Base-by-base conservation (phyloP, 805 yeast species). In the Scheffersomyces ergatensis region DNA sequence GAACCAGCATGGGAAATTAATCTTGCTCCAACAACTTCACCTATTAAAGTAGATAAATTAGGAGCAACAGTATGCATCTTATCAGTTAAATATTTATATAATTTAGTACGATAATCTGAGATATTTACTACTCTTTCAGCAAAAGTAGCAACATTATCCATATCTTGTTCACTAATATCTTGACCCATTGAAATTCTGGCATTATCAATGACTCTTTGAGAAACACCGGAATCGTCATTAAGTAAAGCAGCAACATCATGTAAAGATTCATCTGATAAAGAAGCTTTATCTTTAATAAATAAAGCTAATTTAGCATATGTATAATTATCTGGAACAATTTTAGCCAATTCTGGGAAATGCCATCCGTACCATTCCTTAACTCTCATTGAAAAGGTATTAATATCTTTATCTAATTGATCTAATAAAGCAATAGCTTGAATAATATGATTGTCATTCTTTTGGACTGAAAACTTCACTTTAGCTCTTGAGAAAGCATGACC, bases 401-500 rank as follows among this genome's bases (percentile, higher is more conserved):
- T 85, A 65, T 93, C 99, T 74, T 95, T 95, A 73, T 93, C 99
- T 59, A 93, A 82, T 72, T 93, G 97, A 64, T 95, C 99, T 59
- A 93, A 80, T 54, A 92, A 77, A 37, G 99, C 97, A 74, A 93
- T 93, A 39, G 99, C 97, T 77, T 93, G 99, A 64, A 93, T 93
- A 63, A 93, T 93, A 70, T 93, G 99, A 78, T 93, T 93, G 71
- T 93, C 99, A 68, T 93, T 93, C 79, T 93, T 93, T 72, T 90
- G 97, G 43, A 95, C 98, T 38, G 95, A 85, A 67, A 93, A 93
- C 92, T 93, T 93, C 64, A 93, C 99, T 76, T 93, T 93, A 55
- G 97, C 93, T 74, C 99, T 83, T 45, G 98, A 93, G 76, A 93
- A 93, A 57, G 99, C 99, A 65, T 93, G 99, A 60, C 97, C 97